Percentiles rank a stretch among this genome's conserved stretches.
Evolutionary conservation across 2,329 filamentous ascomycete genomes (phyloP).

Genomic region (Diaporthe vaccinii): DNA sequence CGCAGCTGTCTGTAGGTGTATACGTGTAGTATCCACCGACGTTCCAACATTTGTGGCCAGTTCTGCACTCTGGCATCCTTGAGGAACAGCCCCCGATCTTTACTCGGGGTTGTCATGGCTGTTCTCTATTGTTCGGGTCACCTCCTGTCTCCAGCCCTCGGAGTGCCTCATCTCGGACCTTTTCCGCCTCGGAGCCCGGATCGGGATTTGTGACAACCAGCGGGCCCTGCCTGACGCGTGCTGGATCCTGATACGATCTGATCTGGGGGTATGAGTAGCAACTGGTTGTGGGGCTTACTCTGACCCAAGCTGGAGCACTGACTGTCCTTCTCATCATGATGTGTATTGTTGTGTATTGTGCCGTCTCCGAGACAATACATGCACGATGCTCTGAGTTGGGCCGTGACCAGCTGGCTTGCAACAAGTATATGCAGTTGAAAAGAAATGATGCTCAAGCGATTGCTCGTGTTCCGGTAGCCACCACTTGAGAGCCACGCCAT

Average conservation of each 20-base stretch:
- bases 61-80: background rate
- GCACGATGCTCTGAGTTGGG: background rate
- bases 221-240: background rate
- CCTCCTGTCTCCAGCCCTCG: background rate
- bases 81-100: background rate
- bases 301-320: constrained; percentile 15
- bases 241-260: constrained; percentile 11
- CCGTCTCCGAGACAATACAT: background rate
- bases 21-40: background rate
- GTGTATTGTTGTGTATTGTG: background rate
- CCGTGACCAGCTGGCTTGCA: background rate
- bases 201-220: constrained; percentile 24
- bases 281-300: background rate
- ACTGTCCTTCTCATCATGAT: constrained; percentile 6
- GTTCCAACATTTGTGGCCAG: background rate
- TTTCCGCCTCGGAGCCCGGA: constrained; percentile 3
- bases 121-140: background rate
- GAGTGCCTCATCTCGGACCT: constrained; percentile 1
- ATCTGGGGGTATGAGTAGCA: constrained; percentile 4
- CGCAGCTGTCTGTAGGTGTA: background rate
- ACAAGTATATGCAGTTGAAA: background rate
- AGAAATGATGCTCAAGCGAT: background rate
- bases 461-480: background rate
- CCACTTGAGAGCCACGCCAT: background rate
- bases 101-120: no score